A percentile compares a stretch with the other conserved stretches of the same genome.
Evolutionary conservation across 2,329 filamentous ascomycete genomes (phyloP).

Genomic region (Nemania sp.): DNA sequence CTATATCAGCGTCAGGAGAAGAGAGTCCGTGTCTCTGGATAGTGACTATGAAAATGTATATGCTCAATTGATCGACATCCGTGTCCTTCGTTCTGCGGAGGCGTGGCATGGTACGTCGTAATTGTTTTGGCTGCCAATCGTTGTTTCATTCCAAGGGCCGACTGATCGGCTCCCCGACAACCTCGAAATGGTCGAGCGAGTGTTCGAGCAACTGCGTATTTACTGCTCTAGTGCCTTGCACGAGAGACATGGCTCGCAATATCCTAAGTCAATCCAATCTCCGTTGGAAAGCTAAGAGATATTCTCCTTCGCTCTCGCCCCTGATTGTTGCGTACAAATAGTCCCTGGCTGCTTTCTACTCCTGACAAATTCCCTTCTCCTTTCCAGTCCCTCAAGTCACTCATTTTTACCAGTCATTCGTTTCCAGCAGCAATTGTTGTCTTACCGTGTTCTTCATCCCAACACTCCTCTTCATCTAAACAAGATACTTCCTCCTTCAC

Average conservation of each 20-base stretch:
- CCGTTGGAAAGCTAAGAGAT: constrained; percentile 25
- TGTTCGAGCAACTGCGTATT: neutral
- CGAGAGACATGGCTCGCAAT: constrained; percentile 27
- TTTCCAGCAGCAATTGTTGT: neutral
- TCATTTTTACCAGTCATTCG: neutral
- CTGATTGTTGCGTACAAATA: constrained; percentile 22
- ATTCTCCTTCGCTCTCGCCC: neutral
- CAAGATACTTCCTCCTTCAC: neutral
- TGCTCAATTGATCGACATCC: neutral
- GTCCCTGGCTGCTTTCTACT: neutral
- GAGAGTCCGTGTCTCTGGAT: constrained; percentile 8
- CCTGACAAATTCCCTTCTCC: neutral
- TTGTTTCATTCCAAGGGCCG: constrained; percentile 21
- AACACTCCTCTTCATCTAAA: neutral
- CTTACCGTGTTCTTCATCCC: neutral
- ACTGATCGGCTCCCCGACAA: constrained; percentile 10
- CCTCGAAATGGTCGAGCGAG: neutral
- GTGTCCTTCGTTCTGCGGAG: neutral
- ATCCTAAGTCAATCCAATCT: constrained; percentile 23
- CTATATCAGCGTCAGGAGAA: constrained; percentile 1
- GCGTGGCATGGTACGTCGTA: neutral
- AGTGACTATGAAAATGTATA: neutral
- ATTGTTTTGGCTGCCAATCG: constrained; percentile 2
- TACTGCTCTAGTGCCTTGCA: neutral
- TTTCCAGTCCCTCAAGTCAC: neutral